Percentiles rank a stretch among this genome's conserved stretches.
Evolutionary conservation across 2,329 filamentous ascomycete species (phyloP).

Genomic region (Aspergillus fijiensis): DNA sequence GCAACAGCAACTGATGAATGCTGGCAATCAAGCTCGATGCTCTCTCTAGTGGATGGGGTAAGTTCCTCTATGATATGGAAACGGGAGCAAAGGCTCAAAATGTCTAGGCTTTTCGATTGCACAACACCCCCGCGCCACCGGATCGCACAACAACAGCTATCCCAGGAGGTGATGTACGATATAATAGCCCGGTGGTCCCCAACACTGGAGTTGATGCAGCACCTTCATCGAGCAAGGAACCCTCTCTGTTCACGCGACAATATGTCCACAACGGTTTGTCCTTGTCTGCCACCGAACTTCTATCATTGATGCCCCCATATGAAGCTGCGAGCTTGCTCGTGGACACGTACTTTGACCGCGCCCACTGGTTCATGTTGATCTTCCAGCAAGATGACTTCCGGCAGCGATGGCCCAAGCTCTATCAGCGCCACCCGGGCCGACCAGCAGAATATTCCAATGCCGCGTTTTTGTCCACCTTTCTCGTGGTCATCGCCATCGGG

Average conservation of each 20-base stretch:
- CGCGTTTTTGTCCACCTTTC: conserved; percentile 22
- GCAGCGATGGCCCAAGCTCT: conserved; percentile 20
- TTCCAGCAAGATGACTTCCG: conserved; percentile 39
- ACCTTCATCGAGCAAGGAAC: not conserved
- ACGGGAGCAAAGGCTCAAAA: not conserved
- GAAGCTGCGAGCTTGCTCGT: conserved; percentile 29
- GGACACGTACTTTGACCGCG: conserved; percentile 41
- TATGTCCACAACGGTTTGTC: not conserved
- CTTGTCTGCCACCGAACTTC: conserved; percentile 12
- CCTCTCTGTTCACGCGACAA: not conserved
- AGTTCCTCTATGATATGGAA: not conserved
- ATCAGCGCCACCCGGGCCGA: not conserved
- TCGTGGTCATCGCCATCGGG: conserved; percentile 27
- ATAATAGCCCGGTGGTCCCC: not conserved
- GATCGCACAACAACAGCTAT: conserved; percentile 16
- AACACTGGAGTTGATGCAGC: not conserved
- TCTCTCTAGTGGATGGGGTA: conserved; percentile 22
- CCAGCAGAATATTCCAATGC: not conserved
- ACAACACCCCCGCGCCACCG: conserved; percentile 12
- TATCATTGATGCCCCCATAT: conserved; percentile 21
- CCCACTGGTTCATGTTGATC: conserved; percentile 43
- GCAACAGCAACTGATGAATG: not conserved
- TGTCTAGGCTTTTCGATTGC: conserved; percentile 18
- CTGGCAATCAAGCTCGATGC: conserved; percentile 24
- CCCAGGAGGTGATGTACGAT: conserved; percentile 11